Evolutionary conservation across 441 rosid species (phyloP).

Genomic region (Jatropha podagrica): DNA sequence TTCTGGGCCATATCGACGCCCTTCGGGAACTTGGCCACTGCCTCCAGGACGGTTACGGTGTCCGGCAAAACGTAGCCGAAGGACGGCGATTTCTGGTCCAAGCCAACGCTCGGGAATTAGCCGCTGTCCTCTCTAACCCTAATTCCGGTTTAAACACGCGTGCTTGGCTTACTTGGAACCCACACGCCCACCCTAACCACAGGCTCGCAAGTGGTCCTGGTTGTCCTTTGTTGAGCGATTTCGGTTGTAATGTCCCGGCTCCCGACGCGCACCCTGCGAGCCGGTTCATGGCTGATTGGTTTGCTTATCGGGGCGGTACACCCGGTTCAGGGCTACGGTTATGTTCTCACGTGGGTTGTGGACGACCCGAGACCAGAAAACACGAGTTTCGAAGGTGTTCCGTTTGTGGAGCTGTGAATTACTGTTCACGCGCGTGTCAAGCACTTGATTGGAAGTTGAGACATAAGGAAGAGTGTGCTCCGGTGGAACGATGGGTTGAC

Average conservation of each 20-base stretch:
- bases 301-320: constrained; percentile 34
- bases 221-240: constrained; percentile 79
- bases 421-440: constrained; percentile 95
- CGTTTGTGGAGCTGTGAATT: constrained; percentile 86
- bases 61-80: constrained; percentile 71
- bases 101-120: constrained; percentile 89
- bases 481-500: constrained; percentile 65
- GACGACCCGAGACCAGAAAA: constrained; percentile 84
- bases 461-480: constrained; percentile 74
- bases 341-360: constrained; percentile 85
- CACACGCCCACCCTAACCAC: constrained; percentile 31
- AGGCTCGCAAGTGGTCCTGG: constrained; percentile 36
- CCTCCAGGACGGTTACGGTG: constrained; percentile 94
- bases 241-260: constrained; percentile 90
- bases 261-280: constrained; percentile 83
- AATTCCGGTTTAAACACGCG: constrained; percentile 30
- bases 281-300: constrained; percentile 73
- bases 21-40: constrained; percentile 94
- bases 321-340: constrained; percentile 61
- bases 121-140: constrained; percentile 51
- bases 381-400: constrained; percentile 94
- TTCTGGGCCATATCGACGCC: constrained; percentile 80
- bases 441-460: constrained; percentile 93
- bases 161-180: constrained; percentile 59
- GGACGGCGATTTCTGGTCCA: constrained; percentile 87